Evolutionary conservation across 768 basidiomycete species (phyloP), one percentile per base, ranked within the genome.

Genomic region (Suillus clintonianus): DNA sequence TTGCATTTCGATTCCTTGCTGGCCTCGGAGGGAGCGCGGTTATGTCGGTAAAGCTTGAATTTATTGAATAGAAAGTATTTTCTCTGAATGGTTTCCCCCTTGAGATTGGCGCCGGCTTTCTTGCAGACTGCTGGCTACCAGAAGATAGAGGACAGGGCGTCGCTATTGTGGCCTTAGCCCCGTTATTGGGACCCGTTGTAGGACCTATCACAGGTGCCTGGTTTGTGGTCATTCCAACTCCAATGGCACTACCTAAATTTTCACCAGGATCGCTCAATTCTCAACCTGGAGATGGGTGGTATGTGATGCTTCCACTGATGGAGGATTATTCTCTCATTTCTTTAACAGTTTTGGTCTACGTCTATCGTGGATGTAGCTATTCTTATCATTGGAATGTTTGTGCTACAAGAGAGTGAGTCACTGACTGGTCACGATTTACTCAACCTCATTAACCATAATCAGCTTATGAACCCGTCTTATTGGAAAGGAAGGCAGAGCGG

Each of bases 21-120:
- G 90, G 91, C 3, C 62, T 92, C 2, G 91, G 91, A 36, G 91
- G 91, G 0, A 87, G 88, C 60, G 90, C 90, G 0, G 88, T 89
- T 6, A 75, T 90, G 2, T 75, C 85, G 5, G 81, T 80, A 67
- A 47, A 74, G 4, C 14, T n/a, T 10, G 0, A 1, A 24, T 27
- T 51, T 34, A 1, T 17, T 17, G 0, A 24, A 30, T 22, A n/a
- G 11, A 27, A 17, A 13, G 24, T 1, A 13, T 7, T 27, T 36
- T 1, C 36, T 10, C 5, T 14, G 5, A 42, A 42, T 48, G 14
- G 57, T 15, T 11, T 4, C 4, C 50, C 27, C 19, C 4, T 30
- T 2, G 48, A 81, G 80, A 85, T 90, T 17, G 90, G 89, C 58
- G 90, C 88, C 27, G 91, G 88, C 10, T 79, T 88, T 3, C 73